Evolutionary conservation across 805 yeast species (phyloP).

Genomic region (Candida caryicola): DNA sequence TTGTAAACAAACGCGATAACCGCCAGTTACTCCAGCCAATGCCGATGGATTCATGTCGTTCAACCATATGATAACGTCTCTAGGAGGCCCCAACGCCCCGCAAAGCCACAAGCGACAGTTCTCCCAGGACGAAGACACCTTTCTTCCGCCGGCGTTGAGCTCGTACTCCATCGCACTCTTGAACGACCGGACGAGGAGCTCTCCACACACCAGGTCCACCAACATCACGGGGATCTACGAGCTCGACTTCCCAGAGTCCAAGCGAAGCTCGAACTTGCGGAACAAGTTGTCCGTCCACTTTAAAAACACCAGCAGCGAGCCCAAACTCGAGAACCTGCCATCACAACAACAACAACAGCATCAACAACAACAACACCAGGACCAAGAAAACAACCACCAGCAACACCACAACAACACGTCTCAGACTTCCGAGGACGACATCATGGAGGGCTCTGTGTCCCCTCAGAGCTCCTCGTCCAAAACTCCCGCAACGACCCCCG

Average conservation of each 20-base stretch:
- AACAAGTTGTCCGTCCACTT: conserved; percentile 36
- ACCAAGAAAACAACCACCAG: conserved; percentile 5
- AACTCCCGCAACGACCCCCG: conserved; percentile 11
- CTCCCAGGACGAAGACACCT: conserved; percentile 44
- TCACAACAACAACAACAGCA: conserved; percentile 4
- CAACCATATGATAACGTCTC: neutral
- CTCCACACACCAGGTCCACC: conserved; percentile 5
- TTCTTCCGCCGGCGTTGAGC: conserved; percentile 59
- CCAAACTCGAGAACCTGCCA: neutral
- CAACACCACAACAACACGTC: conserved; percentile 11
- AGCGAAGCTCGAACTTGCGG: conserved; percentile 18
- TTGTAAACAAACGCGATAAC: neutral
- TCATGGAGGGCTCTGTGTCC: conserved; percentile 9
- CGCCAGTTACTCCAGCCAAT: neutral
- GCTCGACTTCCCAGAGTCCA: conserved; percentile 28
- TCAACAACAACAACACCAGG: conserved; percentile 7
- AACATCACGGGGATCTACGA: conserved; percentile 31
- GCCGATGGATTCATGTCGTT: neutral
- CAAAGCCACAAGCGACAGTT: conserved; percentile 10
- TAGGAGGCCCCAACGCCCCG: neutral
- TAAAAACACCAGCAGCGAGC: conserved; percentile 10
- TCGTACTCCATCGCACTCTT: conserved; percentile 55
- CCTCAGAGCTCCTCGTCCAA: conserved; percentile 7
- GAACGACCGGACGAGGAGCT: conserved; percentile 27
- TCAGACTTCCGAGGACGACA: conserved; percentile 14